Evolutionary conservation across 305 asterid genomes (phyloP), one percentile per base, ranked within the genome.

Genomic region (Petunia hybrid): DNA sequence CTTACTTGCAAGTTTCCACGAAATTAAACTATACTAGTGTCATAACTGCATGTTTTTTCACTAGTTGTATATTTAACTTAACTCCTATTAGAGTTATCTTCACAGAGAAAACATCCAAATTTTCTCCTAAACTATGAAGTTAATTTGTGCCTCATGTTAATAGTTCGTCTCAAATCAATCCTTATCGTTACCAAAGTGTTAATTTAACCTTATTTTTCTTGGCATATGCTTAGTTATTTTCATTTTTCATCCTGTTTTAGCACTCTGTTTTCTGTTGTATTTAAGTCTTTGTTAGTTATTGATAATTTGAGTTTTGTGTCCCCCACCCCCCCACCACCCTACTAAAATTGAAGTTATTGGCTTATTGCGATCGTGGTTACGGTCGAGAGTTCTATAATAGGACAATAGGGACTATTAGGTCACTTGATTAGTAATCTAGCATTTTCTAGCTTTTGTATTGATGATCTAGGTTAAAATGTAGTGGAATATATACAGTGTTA

Each of bases 211-310:
- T 22, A 22, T 22, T 22, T 22, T 22, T 22, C 31, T 22, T 22
- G 31, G 31, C 31, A 22, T 22, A 22, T 22, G 31, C 31, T 22
- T 22, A 22, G 31, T 22, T 22, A 22, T 22, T 22, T 22, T 22
- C 31, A 22, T 22, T 22, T 22, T 22, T 22, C 31, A 22, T 22
- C 31, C 43, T 62, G 59, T 70, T 60, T 51, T 59, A 16, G 42
- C 46, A 56, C 46, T 80, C 68, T 45, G 43, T 46, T 79, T 46
- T 78, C 38, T 16, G 81, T 45, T 73, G 61, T 51, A 51, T 35
- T 7, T 10, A 73, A 36, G 35, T 51, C 4, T 73, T 73, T 51
- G 63, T 35, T 73, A 5, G 46, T 73, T 73, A 43, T 73, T 36
- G n/a, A 45, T 73, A 13, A 48, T 48, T 35, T 48, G 78, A 35